Evolutionary conservation across 257 asterid species (phyloP), one percentile per base, ranked within the genome.

Genomic region (Mentha longifolia): DNA sequence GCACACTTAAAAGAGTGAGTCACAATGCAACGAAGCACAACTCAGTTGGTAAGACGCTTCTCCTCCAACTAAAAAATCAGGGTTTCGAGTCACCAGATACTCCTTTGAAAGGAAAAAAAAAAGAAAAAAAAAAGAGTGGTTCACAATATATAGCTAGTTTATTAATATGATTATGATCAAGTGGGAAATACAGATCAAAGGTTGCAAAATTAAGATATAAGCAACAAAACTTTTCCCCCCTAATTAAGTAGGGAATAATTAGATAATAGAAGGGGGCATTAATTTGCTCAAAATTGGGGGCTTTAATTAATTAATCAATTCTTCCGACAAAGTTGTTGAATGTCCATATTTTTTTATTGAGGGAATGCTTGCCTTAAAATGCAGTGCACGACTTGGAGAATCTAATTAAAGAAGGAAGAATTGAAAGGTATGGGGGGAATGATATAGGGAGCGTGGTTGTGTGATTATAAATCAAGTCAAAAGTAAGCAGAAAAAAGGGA

Each of bases 371-470:
- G 81, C 67, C 78, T 78, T 73, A 33, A 67, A 68, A 73, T 73
- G 68, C 43, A 67, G 51, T 19, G 9, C 9, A 65, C 1, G 69
- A 56, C 22, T 35, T 64, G 41, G 62, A 50, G 64, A 67, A 25
- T 15, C 25, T 47, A 25, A 4, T 22, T 22, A 35, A 25, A 57
- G 45, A 16, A 6, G 19, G 52, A 47, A 47, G 52, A n/a, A n/a
- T n/a, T n/a, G n/a, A 47, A 47, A 57, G 43, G 63, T 42, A 14
- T 11, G 6, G 47, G 50, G 63, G 80, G 60, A 22, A 59, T 79
- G 77, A 79, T 74, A 57, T 47, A 39, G 61, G 72, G 77, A 71
- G 83, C 80, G 83, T 79, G 80, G 75, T 60, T 45, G 37, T 46
- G 46, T 78, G 45, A 68, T 74, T 54, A 68, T 58, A 49, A 72